Evolutionary conservation across 2,329 filamentous ascomycete genomes (phyloP).

Genomic region (Cladobotryum mycophilum): DNA sequence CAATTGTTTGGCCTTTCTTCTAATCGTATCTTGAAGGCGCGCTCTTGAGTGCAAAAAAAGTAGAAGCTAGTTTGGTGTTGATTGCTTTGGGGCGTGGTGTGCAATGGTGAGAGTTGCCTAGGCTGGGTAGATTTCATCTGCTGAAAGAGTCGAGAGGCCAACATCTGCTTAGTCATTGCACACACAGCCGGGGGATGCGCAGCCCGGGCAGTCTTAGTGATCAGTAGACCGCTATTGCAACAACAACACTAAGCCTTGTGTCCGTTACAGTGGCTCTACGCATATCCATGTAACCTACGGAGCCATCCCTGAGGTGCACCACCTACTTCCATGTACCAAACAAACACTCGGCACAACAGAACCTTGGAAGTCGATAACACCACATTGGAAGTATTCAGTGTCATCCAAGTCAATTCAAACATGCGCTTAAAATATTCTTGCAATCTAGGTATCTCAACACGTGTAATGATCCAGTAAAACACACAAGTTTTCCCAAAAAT

Average conservation of each 20-base stretch:
- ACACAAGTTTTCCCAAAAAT: not conserved
- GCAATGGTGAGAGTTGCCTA: constrained; percentile 33
- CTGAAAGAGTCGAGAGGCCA: constrained; percentile 11
- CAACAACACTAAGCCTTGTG: not conserved
- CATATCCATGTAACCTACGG: no score
- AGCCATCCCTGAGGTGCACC: no score
- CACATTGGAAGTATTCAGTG: no score
- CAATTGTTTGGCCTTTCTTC: not conserved
- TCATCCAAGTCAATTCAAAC: no score
- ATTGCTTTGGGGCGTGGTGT: constrained; percentile 25
- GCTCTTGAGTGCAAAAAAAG: constrained; percentile 8
- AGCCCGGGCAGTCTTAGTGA: not conserved
- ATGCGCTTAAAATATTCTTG: not conserved
- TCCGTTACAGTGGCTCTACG: not conserved
- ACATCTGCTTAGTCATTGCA: constrained; percentile 9
- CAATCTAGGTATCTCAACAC: not conserved
- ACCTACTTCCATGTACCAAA: no score
- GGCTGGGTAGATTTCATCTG: constrained; percentile 25
- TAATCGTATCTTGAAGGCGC: constrained; percentile 9
- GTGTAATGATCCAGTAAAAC: not conserved
- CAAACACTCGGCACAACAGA: no score
- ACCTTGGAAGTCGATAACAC: no score
- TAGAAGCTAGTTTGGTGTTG: constrained; percentile 12
- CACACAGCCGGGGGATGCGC: not conserved
- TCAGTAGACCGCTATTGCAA: no score